Percentiles rank a stretch among this genome's conserved stretches.
Evolutionary conservation across 441 rosid species (phyloP).

Genomic region (Populus trichocarpa): DNA sequence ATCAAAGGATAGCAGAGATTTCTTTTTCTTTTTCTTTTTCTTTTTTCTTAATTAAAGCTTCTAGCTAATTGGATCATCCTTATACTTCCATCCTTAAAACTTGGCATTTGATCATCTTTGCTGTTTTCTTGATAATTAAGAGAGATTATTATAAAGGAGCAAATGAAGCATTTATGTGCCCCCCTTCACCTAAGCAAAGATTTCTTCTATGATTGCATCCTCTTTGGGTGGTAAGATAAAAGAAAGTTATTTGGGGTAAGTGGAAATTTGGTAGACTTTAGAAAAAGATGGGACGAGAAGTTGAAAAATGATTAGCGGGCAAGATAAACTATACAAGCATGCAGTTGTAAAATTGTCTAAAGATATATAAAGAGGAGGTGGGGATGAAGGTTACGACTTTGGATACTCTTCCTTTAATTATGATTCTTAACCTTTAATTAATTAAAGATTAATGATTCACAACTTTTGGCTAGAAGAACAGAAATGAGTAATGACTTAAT

Average conservation of each 20-base stretch:
- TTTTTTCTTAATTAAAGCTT: not conserved
- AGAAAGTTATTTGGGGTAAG: conserved; percentile 35
- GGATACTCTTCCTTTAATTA: conserved; percentile 27
- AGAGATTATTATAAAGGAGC: not conserved
- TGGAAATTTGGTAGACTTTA: conserved; percentile 21
- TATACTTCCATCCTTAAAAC: not conserved
- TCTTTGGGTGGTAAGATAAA: conserved; percentile 40
- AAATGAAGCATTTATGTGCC: not conserved
- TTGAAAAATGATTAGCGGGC: conserved; percentile 21
- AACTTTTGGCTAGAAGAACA: not conserved
- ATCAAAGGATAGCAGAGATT: not conserved
- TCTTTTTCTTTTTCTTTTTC: not conserved
- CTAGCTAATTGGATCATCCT: not conserved
- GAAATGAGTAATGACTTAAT: not conserved
- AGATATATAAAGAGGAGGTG: not conserved
- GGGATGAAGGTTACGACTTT: conserved; percentile 13
- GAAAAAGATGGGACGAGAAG: conserved; percentile 18
- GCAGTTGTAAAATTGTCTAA: not conserved
- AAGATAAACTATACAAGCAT: not conserved
- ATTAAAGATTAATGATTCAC: not conserved
- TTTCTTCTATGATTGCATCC: conserved; percentile 25
- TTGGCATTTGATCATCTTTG: not conserved
- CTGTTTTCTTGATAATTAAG: not conserved
- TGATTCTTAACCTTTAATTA: not conserved
- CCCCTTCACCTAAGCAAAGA: not conserved